These are phyloP conservation scores for Cryptococcus jaspeensis DNA, from an alignment of 1,284 basidiomycete genomes.

Conservation along the genomic window DNA sequence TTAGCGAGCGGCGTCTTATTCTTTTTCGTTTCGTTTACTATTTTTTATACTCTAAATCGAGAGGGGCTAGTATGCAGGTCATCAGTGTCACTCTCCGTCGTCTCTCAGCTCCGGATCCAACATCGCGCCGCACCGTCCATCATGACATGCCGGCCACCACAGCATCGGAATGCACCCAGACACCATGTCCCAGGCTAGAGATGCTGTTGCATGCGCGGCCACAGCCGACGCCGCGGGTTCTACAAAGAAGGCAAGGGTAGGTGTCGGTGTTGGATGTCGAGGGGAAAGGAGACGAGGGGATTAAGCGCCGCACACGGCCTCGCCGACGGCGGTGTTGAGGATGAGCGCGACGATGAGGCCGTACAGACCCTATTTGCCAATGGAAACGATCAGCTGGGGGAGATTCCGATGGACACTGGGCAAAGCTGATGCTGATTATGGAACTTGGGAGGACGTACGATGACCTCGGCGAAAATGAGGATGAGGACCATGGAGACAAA, in stretches of 20 bases:
- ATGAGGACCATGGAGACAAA: constrained; percentile 73
- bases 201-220: not conserved
- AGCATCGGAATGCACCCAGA: not conserved
- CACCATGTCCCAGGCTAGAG: too few relatives aligned
- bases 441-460: constrained; percentile 21
- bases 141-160: not conserved
- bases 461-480: constrained; percentile 55
- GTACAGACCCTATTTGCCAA: constrained; percentile 52
- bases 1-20: not conserved
- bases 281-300: too few relatives aligned
- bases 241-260: not conserved
- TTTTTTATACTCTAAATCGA: not conserved
- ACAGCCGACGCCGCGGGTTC: not conserved
- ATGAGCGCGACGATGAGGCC: constrained; percentile 59
- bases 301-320: constrained; percentile 30
- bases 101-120: not conserved
- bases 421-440: not conserved
- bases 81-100: not conserved
- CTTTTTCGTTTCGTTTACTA: not conserved
- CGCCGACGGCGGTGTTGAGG: constrained; percentile 53
- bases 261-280: not conserved
- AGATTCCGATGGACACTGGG: not conserved
- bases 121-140: not conserved
- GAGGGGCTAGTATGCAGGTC: not conserved
- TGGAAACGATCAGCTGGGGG: not conserved